A percentile compares a stretch with the other conserved stretches of the same genome.
Evolutionary conservation across 2,329 filamentous ascomycete species (phyloP).

Genomic region (Calonectria henricotiae): DNA sequence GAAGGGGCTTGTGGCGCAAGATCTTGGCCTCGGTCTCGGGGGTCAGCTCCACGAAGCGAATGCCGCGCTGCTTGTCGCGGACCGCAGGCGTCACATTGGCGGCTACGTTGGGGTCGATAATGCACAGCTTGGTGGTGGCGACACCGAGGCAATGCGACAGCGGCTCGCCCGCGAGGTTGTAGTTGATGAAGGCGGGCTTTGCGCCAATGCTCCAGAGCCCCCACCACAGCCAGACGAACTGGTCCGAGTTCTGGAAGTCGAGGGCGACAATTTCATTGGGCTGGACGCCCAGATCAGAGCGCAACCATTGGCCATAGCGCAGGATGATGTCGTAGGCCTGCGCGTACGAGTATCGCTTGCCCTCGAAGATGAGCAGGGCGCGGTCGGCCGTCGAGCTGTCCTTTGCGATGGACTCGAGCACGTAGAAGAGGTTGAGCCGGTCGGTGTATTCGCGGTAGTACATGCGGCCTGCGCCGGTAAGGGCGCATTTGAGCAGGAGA

Average conservation of each 20-base stretch:
- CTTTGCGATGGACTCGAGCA: conserved; percentile 78
- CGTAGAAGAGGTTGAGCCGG: conserved; percentile 81
- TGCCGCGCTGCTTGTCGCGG: conserved; percentile 63
- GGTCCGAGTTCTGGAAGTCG: conserved; percentile 86
- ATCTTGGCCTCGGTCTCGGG: conserved; percentile 72
- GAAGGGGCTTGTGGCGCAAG: conserved; percentile 66
- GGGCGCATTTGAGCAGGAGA: conserved; percentile 70
- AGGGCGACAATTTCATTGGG: conserved; percentile 85
- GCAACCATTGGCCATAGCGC: conserved; percentile 84
- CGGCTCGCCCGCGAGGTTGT: conserved; percentile 82
- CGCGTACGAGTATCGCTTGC: conserved; percentile 80
- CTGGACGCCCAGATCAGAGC: conserved; percentile 74
- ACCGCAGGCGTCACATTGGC: conserved; percentile 73
- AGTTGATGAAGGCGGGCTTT: conserved; percentile 89
- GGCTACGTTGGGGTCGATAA: conserved; percentile 78
- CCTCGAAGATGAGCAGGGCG: conserved; percentile 79
- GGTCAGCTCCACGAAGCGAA: conserved; percentile 76
- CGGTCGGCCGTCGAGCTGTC: conserved; percentile 67
- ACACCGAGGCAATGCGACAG: conserved; percentile 82
- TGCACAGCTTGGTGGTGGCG: conserved; percentile 76
- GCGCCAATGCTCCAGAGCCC: conserved; percentile 89
- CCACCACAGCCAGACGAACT: conserved; percentile 82
- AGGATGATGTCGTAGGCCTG: conserved; percentile 81
- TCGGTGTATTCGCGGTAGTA: conserved; percentile 70
- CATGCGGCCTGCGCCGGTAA: conserved; percentile 64